phyloP scores from a whole-genome alignment of 106 monocot species.

The Acorus gramineus region DNA sequence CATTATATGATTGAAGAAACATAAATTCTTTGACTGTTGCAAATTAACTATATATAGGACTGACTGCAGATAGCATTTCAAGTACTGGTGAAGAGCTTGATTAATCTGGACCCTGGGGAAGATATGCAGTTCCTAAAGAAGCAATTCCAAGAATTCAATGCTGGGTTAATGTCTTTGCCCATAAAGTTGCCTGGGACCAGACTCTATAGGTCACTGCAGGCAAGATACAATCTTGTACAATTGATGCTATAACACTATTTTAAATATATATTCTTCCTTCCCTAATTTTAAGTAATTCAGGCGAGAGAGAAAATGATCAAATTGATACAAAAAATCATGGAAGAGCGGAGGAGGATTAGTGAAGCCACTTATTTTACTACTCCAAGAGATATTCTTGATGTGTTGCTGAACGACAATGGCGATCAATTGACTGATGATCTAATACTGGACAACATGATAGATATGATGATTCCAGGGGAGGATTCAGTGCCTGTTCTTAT shows the following conservation, averaged over 20 bases:
- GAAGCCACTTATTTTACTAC: neutral
- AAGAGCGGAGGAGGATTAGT: constrained; percentile 35
- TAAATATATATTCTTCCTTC: neutral
- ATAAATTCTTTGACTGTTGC: too few relatives aligned
- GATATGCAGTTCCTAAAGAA: constrained; percentile 62
- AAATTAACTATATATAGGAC: neutral
- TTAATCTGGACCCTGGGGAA: constrained; percentile 60
- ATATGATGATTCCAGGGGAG: constrained; percentile 92
- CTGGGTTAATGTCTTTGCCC: constrained; percentile 80
- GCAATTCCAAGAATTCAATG: constrained; percentile 82
- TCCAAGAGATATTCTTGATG: constrained; percentile 57
- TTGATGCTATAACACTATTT: neutral
- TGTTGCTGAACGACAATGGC: constrained; percentile 45
- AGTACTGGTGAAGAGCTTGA: constrained; percentile 63
- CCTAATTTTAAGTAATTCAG: constrained; percentile 13
- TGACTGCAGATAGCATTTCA: constrained; percentile 66
- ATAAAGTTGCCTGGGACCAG: constrained; percentile 71
- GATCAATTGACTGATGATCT: constrained; percentile 63
- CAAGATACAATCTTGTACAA: constrained; percentile 3
- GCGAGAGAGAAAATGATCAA: constrained; percentile 66
- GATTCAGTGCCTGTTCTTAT: constrained; percentile 89
- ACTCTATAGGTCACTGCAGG: constrained; percentile 79
- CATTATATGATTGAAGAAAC: too few relatives aligned
- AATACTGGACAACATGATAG: constrained; percentile 84
- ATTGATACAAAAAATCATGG: constrained; percentile 49